These are phyloP conservation scores for Trichoderma arundinaceum DNA, from an alignment of 2,329 filamentous ascomycete genomes.

Conservation along the genomic window DNA sequence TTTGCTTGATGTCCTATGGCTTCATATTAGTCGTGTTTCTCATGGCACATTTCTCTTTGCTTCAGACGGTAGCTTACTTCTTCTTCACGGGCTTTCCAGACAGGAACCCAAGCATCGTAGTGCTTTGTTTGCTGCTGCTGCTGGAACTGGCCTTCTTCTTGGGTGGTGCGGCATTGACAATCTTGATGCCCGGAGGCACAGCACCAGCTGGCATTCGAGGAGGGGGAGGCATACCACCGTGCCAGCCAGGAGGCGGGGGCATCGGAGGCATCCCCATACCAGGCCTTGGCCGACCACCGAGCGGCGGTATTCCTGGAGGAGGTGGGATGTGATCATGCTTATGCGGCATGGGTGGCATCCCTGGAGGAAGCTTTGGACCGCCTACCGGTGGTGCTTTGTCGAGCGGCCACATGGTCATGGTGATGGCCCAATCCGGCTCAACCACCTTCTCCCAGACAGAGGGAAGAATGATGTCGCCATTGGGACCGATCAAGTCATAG, in stretches of 20 bases:
- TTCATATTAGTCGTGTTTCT: background rate
- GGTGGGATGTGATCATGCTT: conserved; percentile 25
- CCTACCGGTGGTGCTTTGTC: conserved; percentile 48
- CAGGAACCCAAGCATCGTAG: conserved; percentile 35
- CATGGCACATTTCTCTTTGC: too few species aligned
- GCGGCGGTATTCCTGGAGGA: conserved; percentile 25
- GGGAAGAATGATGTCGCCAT: conserved; percentile 82
- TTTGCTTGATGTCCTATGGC: conserved; percentile 31
- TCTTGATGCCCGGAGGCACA: conserved; percentile 28
- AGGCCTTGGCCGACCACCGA: conserved; percentile 30
- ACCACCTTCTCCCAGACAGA: conserved; percentile 79
- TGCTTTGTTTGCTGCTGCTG: conserved; percentile 34
- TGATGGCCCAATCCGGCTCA: conserved; percentile 68
- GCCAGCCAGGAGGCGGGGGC: conserved; percentile 34
- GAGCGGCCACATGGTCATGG: conserved; percentile 65
- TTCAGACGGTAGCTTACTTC: conserved; percentile 33
- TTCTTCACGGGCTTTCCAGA: conserved; percentile 36
- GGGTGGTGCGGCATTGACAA: conserved; percentile 34
- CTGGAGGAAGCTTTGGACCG: conserved; percentile 35
- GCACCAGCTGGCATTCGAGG: conserved; percentile 8
- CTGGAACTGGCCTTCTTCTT: conserved; percentile 31
- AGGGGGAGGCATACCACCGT: conserved; percentile 4
- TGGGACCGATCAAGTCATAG: conserved; percentile 79
- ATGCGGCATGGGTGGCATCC: conserved; percentile 31
- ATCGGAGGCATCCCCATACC: conserved; percentile 3